phyloP scores from a whole-genome alignment of 495 filamentous ascomycete species.

The Xylaria nigripes region DNA sequence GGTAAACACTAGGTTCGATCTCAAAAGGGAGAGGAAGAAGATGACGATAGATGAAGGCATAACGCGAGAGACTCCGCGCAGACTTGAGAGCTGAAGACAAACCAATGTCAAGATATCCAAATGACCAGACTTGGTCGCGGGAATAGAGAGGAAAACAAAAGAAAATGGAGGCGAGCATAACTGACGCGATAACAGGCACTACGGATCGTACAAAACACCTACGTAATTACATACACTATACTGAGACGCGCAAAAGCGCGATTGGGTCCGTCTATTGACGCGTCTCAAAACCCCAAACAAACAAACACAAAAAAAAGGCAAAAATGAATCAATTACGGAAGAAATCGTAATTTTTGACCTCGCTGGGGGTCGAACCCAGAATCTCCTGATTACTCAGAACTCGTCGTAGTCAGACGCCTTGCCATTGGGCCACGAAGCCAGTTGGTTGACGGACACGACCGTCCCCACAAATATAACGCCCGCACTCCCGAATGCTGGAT shows the following conservation, averaged over 20 bases:
- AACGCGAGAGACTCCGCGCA: too few relatives aligned
- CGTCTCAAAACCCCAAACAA: not conserved
- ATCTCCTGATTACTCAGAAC: conserved; percentile 4
- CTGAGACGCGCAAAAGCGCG: too few relatives aligned
- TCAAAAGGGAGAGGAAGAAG: too few relatives aligned
- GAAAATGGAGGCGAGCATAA: not conserved
- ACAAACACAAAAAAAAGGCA: not conserved
- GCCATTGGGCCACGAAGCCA: conserved; percentile 11
- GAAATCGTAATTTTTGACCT: not conserved
- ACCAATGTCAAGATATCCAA: not conserved
- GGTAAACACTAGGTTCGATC: too few relatives aligned
- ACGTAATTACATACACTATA: too few relatives aligned
- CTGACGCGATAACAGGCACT: too few relatives aligned
- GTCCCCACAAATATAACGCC: not conserved
- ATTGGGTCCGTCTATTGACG: too few relatives aligned
- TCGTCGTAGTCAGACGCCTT: conserved; percentile 10
- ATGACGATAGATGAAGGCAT: too few relatives aligned
- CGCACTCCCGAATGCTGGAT: too few relatives aligned
- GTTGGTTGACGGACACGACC: not conserved
- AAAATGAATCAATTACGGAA: not conserved
- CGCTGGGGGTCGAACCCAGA: conserved; percentile 12
- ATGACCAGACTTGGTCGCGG: not conserved
- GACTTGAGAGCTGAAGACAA: not conserved
- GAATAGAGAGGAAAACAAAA: not conserved
- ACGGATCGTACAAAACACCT: too few relatives aligned